Percentiles rank a stretch among this genome's conserved stretches.
Conservation (phyloP, 177 flowering plant species). For the Vitis hybrid region DNA sequence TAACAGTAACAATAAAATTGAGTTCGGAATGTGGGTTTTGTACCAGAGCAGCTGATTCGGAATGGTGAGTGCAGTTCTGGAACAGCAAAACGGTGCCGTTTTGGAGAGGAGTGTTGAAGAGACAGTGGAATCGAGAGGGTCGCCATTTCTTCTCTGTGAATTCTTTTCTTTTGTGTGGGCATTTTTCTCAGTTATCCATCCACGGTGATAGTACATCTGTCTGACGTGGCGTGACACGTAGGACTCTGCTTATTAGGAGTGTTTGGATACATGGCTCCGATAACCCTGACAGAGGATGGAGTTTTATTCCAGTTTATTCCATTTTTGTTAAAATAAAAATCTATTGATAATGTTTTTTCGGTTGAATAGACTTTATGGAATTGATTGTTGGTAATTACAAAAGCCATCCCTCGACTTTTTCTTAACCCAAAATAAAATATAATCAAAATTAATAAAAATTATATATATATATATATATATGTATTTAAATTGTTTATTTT, state of each 20-base stretch:
- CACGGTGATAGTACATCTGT: constrained; percentile 6
- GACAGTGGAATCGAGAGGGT: constrained; percentile 28
- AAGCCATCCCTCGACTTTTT: no score
- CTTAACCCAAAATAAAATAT: no score
- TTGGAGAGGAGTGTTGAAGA: constrained; percentile 12
- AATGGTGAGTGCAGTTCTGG: constrained; percentile 17
- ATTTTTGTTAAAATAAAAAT: no score
- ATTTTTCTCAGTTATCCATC: constrained; percentile 18
- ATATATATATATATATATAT: no score
- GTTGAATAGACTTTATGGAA: no score
- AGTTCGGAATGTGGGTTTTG: constrained; percentile 4
- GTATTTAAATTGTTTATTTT: no score
- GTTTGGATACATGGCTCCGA: constrained; percentile 2
- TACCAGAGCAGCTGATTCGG: constrained; percentile 40
- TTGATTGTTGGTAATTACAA: no score
- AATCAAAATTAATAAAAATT: no score
- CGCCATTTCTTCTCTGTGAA: constrained; percentile 28
- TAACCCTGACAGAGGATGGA: background rate
- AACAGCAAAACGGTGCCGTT: constrained; percentile 11
- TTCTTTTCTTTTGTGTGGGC: background rate
- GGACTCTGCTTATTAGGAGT: background rate
- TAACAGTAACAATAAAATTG: no score
- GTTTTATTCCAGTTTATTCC: no score
- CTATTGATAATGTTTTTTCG: no score
- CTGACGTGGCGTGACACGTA: constrained; percentile 31